Evolutionary conservation across 495 filamentous ascomycete species (phyloP).

Genomic region (Aspergillus sparsus): DNA sequence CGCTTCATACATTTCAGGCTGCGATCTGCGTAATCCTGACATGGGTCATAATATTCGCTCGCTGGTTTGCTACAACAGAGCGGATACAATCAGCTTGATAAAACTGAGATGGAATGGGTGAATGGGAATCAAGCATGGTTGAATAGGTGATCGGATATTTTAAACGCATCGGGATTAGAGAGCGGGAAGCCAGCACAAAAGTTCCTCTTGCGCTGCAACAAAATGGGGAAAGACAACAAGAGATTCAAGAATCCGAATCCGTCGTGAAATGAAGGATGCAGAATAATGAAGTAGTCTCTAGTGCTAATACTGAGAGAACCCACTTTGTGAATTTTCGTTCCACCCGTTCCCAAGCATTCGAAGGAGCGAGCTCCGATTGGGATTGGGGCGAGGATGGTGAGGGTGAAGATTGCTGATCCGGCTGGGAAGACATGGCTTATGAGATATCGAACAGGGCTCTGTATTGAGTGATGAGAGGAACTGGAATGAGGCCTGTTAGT

Average conservation of each 20-base stretch:
- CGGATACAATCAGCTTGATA: constrained; percentile 20
- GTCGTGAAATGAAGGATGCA: too few relatives aligned
- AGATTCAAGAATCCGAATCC: not conserved
- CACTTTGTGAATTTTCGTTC: constrained; percentile 46
- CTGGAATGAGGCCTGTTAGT: too few relatives aligned
- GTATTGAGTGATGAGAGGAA: too few relatives aligned
- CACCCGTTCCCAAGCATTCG: constrained; percentile 40
- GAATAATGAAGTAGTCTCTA: too few relatives aligned
- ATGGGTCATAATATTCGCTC: constrained; percentile 90
- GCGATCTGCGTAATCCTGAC: constrained; percentile 85
- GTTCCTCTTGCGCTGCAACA: too few relatives aligned
- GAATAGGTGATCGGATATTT: too few relatives aligned
- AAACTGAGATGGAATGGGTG: not conserved
- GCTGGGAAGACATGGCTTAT: constrained; percentile 22
- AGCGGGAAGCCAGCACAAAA: too few relatives aligned
- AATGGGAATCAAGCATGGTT: not conserved
- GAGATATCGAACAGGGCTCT: not conserved
- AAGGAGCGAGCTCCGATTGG: constrained; percentile 22
- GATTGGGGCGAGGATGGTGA: constrained; percentile 10
- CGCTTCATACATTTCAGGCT: constrained; percentile 85
- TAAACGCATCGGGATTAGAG: too few relatives aligned
- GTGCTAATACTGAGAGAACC: constrained; percentile 20
- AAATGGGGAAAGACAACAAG: too few relatives aligned
- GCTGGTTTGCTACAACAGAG: constrained; percentile 63
- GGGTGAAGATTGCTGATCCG: constrained; percentile 16